A percentile compares a stretch with the other conserved stretches of the same genome.
Conservation (phyloP, 2,329 filamentous ascomycete genomes). For the Hymenoscyphus occultus region DNA sequence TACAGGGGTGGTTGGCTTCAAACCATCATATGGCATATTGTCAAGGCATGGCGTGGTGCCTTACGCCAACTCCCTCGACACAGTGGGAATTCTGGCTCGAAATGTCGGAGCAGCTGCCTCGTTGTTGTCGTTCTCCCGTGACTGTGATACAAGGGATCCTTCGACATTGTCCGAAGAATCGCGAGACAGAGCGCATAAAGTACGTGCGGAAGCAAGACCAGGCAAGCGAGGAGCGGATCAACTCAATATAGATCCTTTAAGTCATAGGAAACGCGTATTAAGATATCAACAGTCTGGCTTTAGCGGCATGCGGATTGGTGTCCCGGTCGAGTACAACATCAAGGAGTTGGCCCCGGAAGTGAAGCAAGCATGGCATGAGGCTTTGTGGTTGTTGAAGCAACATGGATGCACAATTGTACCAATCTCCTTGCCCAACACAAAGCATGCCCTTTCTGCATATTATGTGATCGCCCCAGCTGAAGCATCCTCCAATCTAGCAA, state of each 20-base stretch:
- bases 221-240: not conserved
- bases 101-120: constrained; percentile 39
- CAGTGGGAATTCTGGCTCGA: constrained; percentile 60
- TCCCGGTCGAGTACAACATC: constrained; percentile 83
- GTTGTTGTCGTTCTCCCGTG: constrained; percentile 21
- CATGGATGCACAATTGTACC: constrained; percentile 71
- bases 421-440: constrained; percentile 79
- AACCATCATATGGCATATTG: constrained; percentile 67
- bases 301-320: constrained; percentile 45
- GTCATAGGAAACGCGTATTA: not conserved
- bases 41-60: constrained; percentile 68
- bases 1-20: constrained; percentile 65
- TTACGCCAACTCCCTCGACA: constrained; percentile 73
- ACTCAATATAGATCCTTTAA: not conserved
- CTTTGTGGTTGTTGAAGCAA: constrained; percentile 56
- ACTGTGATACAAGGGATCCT: constrained; percentile 39
- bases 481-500: constrained; percentile 91
- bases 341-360: constrained; percentile 70
- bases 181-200: constrained; percentile 34
- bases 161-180: constrained; percentile 51
- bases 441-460: constrained; percentile 84
- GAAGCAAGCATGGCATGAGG: constrained; percentile 64
- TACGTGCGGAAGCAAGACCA: not conserved
- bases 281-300: constrained; percentile 3
- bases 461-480: constrained; percentile 95